These are phyloP conservation scores for Neurospora cerealis DNA, from an alignment of 495 filamentous ascomycete species.

Conservation along the genomic window DNA sequence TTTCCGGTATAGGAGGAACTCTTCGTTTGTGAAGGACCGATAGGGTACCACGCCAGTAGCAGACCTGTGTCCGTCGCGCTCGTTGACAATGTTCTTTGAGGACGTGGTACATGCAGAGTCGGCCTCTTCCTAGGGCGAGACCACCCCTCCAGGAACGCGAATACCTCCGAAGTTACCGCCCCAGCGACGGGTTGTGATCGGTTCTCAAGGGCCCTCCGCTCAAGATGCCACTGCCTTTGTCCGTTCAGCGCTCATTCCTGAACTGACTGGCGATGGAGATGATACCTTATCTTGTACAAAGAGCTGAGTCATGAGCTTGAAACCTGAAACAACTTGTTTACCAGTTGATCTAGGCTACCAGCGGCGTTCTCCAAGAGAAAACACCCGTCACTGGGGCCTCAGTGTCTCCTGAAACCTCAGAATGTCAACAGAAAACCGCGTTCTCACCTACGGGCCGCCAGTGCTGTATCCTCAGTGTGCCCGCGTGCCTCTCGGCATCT, in stretches of 20 bases:
- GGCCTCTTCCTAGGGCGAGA: conserved; percentile 75
- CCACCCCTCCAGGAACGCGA: conserved; percentile 76
- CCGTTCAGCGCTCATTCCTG: no score
- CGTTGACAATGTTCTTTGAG: conserved; percentile 74
- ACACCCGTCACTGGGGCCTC: not conserved
- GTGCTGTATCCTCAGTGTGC: not conserved
- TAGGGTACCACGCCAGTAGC: conserved; percentile 72
- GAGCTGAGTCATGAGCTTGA: no score
- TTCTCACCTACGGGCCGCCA: not conserved
- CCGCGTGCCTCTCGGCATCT: not conserved
- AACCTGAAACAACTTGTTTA: not conserved
- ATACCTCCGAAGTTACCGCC: conserved; percentile 34
- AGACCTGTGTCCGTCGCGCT: conserved; percentile 65
- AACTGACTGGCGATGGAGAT: no score
- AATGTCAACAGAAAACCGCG: not conserved
- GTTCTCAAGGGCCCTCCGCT: not conserved
- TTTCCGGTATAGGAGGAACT: conserved; percentile 52
- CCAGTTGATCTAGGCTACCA: not conserved
- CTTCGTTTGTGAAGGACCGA: conserved; percentile 51
- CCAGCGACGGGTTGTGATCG: not conserved
- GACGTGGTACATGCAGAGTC: conserved; percentile 84
- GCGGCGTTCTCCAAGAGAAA: not conserved
- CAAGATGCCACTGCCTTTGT: no score
- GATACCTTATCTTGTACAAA: no score
- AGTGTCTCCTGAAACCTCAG: not conserved